Base-by-base conservation (phyloP, 352 stramenopile species). In the Globisporangium canariense region DNA sequence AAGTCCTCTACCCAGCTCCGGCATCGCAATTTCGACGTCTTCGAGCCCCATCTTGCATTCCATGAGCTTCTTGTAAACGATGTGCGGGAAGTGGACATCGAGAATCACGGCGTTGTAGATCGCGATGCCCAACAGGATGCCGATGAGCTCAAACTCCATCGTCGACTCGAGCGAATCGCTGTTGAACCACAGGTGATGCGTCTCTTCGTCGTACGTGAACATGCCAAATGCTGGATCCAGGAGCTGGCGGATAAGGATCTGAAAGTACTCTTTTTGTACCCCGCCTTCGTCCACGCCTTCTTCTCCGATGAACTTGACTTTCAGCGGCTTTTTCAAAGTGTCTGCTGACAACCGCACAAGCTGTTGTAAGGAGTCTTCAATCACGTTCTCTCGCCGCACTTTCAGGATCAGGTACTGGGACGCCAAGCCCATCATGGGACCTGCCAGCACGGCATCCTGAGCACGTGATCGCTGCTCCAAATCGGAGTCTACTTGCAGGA, bases 71-170 rank as follows among this genome's bases (percentile, higher is more conserved):
- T 94, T 94, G 74, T 93, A 94, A 49, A 94, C 80, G 25, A 84
- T 76, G 36, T 88, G 81, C 0, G 87, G 87, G 56, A 96, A 94
- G 36, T 84, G 83, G 8, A 95, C 68, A 34, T 95, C 86, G 25
- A 95, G 60, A 43, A 95, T 93, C 25, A 95, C 85, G 9, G 77
- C 75, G 28, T 96, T 96, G 68, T 96, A 96, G 47, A 96, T 92
- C 13, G 87, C 87, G 8, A 96, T 62, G 25, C 80, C 87, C 4
- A 94, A 67, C 11, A 96, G 59, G 41, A 89, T 91, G 30, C 87
- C 87, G 69, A 96, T 91, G 13, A 96, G 71, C 68, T 96, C 83
- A 62, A 88, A 96, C 75, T 94, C 83, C 78, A 92, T 93, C 4
- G 79, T 88, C 2, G 78, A 69, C 62, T 94, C 86, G n/a, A 91